phyloP scores from a whole-genome alignment of 2,329 filamentous ascomycete species.

The Fusarium mangiferae region DNA sequence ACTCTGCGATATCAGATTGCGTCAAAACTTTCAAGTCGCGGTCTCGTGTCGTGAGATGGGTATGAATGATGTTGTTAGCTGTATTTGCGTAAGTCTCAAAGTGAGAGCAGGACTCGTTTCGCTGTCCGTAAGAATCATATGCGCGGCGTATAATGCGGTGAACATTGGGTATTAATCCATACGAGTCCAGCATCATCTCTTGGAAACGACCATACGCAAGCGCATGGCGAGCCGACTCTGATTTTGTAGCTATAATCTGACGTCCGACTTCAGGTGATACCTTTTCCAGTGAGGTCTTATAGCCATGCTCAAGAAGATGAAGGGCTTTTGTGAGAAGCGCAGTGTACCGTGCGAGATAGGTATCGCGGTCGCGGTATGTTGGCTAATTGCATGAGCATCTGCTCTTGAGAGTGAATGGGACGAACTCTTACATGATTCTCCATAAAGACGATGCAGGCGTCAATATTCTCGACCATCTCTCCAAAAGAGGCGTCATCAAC shows the following conservation, averaged over 20 bases:
- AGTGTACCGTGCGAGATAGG: conserved; percentile 88
- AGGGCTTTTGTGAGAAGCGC: conserved; percentile 77
- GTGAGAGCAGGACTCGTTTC: conserved; percentile 54
- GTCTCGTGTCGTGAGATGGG: conserved; percentile 64
- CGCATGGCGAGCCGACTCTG: conserved; percentile 68
- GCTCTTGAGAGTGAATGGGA: neutral
- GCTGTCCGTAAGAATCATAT: conserved; percentile 63
- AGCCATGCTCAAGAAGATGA: conserved; percentile 69
- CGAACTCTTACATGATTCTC: conserved; percentile 73
- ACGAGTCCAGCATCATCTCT: conserved; percentile 67
- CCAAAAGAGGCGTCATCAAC: conserved; percentile 87
- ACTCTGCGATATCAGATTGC: conserved; percentile 65
- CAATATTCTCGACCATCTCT: conserved; percentile 87
- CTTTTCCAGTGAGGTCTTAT: conserved; percentile 62
- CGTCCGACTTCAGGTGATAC: conserved; percentile 65
- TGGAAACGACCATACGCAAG: conserved; percentile 69
- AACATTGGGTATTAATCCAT: conserved; percentile 65
- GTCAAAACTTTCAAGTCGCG: conserved; percentile 63
- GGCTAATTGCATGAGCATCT: conserved; percentile 60
- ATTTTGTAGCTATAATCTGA: conserved; percentile 65
- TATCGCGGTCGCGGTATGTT: conserved; percentile 85
- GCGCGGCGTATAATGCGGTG: conserved; percentile 62
- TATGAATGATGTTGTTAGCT: conserved; percentile 63
- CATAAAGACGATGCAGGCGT: conserved; percentile 95
- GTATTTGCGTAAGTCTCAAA: conserved; percentile 65